Evolutionary conservation across 805 yeast genomes (phyloP).

Genomic region (Wickerhamiella brachini): DNA sequence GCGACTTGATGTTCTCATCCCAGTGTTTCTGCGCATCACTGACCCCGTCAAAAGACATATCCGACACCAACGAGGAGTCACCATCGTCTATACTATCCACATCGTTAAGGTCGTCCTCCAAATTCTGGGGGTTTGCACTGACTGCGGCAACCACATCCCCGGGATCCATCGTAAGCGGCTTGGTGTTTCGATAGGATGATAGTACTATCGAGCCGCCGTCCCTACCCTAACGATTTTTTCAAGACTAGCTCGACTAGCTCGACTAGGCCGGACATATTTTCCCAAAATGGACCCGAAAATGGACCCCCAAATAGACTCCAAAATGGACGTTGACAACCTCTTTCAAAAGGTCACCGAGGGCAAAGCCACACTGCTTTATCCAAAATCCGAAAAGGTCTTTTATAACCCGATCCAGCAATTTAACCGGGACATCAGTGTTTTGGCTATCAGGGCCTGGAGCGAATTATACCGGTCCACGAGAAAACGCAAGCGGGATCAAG

Average conservation of each 20-base stretch:
- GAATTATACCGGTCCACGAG: slow-evolving; percentile 32
- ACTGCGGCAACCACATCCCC: slow-evolving; percentile 5
- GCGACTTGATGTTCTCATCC: slow-evolving; percentile 54
- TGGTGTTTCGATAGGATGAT: too few relatives aligned
- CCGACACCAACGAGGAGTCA: not conserved
- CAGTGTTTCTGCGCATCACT: slow-evolving; percentile 53
- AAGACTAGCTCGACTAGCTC: not conserved
- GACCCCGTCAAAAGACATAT: not conserved
- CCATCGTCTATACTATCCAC: not conserved
- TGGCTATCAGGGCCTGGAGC: slow-evolving; percentile 79
- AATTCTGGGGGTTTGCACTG: not conserved
- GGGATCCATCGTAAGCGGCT: slow-evolving; percentile 2
- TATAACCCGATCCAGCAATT: slow-evolving; percentile 96
- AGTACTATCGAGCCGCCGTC: too few relatives aligned
- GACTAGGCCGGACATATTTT: not conserved
- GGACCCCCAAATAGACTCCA: not conserved
- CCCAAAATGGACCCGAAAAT: not conserved
- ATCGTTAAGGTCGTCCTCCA: not conserved
- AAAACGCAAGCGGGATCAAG: slow-evolving; percentile 11
- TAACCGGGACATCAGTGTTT: slow-evolving; percentile 78
- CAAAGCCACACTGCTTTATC: slow-evolving; percentile 64
- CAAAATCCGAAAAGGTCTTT: slow-evolving; percentile 72
- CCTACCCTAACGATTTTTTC: slow-evolving; percentile 4
- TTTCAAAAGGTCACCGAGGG: slow-evolving; percentile 45
- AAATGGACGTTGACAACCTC: not conserved